Base-by-base conservation (phyloP, 1,284 basidiomycete genomes). In the Inonotus hispidus region DNA sequence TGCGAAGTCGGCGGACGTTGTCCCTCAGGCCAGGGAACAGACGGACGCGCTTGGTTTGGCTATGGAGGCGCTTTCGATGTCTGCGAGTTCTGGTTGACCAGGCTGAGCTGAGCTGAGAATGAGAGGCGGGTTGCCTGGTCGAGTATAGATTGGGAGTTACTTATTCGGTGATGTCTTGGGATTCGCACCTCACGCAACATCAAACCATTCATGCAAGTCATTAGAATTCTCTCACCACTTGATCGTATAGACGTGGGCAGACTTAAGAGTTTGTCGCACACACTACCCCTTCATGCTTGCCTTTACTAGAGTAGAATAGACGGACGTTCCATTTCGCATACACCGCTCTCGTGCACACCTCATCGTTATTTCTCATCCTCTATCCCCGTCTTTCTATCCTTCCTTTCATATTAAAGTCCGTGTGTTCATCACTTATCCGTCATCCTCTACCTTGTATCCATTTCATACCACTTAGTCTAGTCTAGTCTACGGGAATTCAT, bases 1-100 rank as follows among this genome's bases (percentile, higher is more conserved):
- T 39, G 73, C 72, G 4, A 74, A 74, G 59, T 74, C 72, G 59
- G 70, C 67, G 1, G 77, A 78, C 47, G 60, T 74, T 71, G 69
- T 71, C 27, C 72, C 72, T 65, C 71, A 77, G 71, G 66, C 71
- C 41, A 76, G 76, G 38, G 73, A 75, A 29, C 53, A 73, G 3
- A 79, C 79, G 7, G 87, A 90, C 70, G 83, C 87, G 53, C 81
- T 90, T 54, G 83, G 82, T 45, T 73, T 90, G 55, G 88, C 87
- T 2, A 87, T 90, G 84, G 87, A 89, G 69, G 75, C 73, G 27
- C 74, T 88, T 71, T 53, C 64, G 29, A 46, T 67, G 60, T 56
- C 58, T 37, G 43, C 52, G 14, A 55, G 38, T 27, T 39, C 53
- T 32, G 61, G 58, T 27, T 58, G 56, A 53, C 52, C n/a, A n/a